Percentiles rank a stretch among this genome's conserved stretches.
Evolutionary conservation across 202 grass and related monocot genomes (phyloP).

Genomic region (Schoenoplectus triqueter): DNA sequence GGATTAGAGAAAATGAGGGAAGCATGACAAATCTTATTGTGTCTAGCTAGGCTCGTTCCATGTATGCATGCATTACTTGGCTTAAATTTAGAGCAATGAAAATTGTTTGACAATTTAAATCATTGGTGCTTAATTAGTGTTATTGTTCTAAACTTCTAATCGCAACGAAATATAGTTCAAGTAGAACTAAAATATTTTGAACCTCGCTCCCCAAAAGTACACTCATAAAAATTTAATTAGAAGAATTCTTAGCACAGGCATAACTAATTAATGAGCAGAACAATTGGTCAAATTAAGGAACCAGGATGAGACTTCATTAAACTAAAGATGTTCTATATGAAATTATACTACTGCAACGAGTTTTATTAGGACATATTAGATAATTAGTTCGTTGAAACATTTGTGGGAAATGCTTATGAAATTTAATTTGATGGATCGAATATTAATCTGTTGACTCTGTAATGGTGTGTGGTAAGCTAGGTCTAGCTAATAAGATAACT

Average conservation of each 20-base stretch:
- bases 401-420: background rate
- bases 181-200: background rate
- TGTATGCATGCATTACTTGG: background rate
- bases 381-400: background rate
- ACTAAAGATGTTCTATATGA: background rate
- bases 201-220: background rate
- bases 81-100: background rate
- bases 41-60: background rate
- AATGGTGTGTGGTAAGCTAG: conserved; percentile 19
- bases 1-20: conserved; percentile 22
- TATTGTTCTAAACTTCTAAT: background rate
- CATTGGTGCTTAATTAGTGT: background rate
- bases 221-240: background rate
- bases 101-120: conserved; percentile 7
- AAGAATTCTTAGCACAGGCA: background rate
- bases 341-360: background rate
- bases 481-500: conserved; percentile 32
- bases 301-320: background rate
- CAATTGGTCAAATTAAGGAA: background rate
- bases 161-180: background rate
- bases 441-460: background rate
- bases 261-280: background rate
- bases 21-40: background rate
- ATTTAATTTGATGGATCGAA: background rate
- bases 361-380: background rate